Evolutionary conservation across 306 rosid species (phyloP), one percentile per base, ranked within the genome.

Genomic region (Coriaria nepalensis): DNA sequence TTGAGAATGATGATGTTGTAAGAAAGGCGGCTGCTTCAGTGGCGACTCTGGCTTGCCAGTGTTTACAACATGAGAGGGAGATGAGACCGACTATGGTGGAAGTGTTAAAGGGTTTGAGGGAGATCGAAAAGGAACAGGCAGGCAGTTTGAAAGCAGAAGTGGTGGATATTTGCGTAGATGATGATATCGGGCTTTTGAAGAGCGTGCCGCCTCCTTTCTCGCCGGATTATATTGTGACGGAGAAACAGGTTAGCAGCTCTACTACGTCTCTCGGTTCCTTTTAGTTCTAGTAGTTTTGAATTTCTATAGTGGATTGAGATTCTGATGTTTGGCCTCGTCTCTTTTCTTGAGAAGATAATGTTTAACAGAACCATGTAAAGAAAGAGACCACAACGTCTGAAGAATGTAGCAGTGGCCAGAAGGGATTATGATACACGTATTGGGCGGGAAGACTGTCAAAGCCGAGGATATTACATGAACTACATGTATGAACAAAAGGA

Each of bases 61-160:
- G 97, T 57, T 59, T 90, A 66, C 97, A 90, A 67, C 93, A 69
- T 47, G 80, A 84, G 53, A 78, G 63, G 63, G 92, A 90, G 2
- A 50, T 78, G 84, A 79, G 97, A 61, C 97, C 97, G 2, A 41
- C 82, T 46, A 90, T 90, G 95, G 71, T 70, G 2, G 97, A 90
- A 68, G 93, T 79, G 49, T 10, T 79, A 37, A 67, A 66, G 43
- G 57, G 42, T 10, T 68, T 90, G 61, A 77, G 45, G 66, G 80
- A 59, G 50, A 79, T 90, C 56, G 45, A 75, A 71, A 71, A 66
- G 6, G 71, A 68, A 50, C 72, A 71, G 12, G 40, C 37, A 6
- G 69, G 46, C 13, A 11, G 57, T 8, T 43, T 15, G 39, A 68
- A 55, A 7, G 59, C 66, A 2, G 76, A 73, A 49, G 78, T 50